Percentiles rank a stretch among this genome's conserved stretches.
These are phyloP conservation scores for Pyrenochaeta sp. DNA, from an alignment of 2,329 filamentous ascomycete species.

Conservation along the genomic window DNA sequence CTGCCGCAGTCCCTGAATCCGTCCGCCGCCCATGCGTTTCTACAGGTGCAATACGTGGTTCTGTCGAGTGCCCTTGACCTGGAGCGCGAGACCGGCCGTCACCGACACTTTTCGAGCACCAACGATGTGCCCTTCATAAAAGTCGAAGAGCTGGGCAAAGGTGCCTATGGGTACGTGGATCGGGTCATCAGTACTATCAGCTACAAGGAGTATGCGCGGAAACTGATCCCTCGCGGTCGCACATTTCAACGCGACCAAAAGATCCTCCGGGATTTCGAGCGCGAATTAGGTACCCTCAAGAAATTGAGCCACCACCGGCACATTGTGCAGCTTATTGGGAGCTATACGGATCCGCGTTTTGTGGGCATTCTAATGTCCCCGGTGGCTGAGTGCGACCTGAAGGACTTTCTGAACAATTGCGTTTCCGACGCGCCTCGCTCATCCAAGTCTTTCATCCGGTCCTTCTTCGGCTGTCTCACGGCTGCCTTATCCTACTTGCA, in stretches of 20 bases:
- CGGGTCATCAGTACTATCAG: constrained; percentile 28
- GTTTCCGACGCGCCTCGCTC: not conserved
- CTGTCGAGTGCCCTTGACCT: constrained; percentile 12
- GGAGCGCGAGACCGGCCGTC: constrained; percentile 7
- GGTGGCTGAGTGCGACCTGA: constrained; percentile 25
- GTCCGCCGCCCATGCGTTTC: constrained; percentile 9
- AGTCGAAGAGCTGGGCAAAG: constrained; percentile 23
- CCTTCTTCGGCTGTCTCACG: constrained; percentile 22
- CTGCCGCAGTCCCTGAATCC: constrained; percentile 10
- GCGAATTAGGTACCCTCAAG: constrained; percentile 24
- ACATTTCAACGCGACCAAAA: constrained; percentile 18
- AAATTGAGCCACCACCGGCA: constrained; percentile 20
- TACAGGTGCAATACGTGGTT: constrained; percentile 20
- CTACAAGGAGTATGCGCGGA: constrained; percentile 30
- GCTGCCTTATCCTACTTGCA: constrained; percentile 21
- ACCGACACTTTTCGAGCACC: constrained; percentile 15
- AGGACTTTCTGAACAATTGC: constrained; percentile 22
- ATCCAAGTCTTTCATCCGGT: constrained; percentile 17
- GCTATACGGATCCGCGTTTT: constrained; percentile 41
- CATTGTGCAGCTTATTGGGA: constrained; percentile 31
- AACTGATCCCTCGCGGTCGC: constrained; percentile 21
- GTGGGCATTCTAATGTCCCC: constrained; percentile 43
- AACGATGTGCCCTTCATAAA: constrained; percentile 17
- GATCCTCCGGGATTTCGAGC: constrained; percentile 14
- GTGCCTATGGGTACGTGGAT: constrained; percentile 30